A percentile compares a stretch with the other conserved stretches of the same genome.
phyloP scores from a whole-genome alignment of 768 basidiomycete genomes.

The Russula lepida region DNA sequence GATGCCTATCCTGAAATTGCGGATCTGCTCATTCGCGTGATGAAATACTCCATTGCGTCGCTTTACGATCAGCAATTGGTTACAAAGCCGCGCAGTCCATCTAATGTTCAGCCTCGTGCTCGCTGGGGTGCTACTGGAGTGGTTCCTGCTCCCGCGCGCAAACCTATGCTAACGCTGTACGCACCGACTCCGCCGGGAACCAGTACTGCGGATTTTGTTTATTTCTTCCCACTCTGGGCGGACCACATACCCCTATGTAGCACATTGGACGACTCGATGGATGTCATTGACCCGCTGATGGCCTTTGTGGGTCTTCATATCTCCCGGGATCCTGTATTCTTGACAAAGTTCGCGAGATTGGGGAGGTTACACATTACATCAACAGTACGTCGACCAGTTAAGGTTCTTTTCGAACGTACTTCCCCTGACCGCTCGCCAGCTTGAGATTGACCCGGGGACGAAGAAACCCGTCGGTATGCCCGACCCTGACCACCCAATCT shows the following conservation, averaged over 20 bases:
- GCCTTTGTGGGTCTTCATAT: conserved; percentile 73
- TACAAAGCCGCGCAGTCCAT: conserved; percentile 51
- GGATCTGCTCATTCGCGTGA: conserved; percentile 72
- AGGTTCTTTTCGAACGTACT: neutral
- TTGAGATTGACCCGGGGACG: conserved; percentile 48
- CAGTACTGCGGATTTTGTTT: conserved; percentile 65
- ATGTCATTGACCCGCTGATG: conserved; percentile 73
- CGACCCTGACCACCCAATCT: conserved; percentile 50
- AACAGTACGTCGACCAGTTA: conserved; percentile 34
- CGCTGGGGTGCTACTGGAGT: conserved; percentile 56
- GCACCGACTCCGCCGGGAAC: conserved; percentile 81
- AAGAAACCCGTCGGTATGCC: conserved; percentile 49
- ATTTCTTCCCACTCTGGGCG: conserved; percentile 85
- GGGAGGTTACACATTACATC: conserved; percentile 57
- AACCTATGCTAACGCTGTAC: conserved; percentile 59
- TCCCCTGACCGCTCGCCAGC: conserved; percentile 25
- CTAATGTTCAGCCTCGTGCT: conserved; percentile 53
- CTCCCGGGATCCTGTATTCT: conserved; percentile 65
- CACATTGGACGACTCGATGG: conserved; percentile 57
- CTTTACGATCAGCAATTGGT: conserved; percentile 49
- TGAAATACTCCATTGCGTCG: conserved; percentile 59
- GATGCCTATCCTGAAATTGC: conserved; percentile 77
- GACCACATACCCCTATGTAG: conserved; percentile 60
- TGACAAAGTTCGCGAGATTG: conserved; percentile 74
- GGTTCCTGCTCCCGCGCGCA: conserved; percentile 44